Percentiles rank a stretch among this genome's conserved stretches.
Evolutionary conservation across 2,329 filamentous ascomycete species (phyloP).

Genomic region (Beauveria brongniartii): DNA sequence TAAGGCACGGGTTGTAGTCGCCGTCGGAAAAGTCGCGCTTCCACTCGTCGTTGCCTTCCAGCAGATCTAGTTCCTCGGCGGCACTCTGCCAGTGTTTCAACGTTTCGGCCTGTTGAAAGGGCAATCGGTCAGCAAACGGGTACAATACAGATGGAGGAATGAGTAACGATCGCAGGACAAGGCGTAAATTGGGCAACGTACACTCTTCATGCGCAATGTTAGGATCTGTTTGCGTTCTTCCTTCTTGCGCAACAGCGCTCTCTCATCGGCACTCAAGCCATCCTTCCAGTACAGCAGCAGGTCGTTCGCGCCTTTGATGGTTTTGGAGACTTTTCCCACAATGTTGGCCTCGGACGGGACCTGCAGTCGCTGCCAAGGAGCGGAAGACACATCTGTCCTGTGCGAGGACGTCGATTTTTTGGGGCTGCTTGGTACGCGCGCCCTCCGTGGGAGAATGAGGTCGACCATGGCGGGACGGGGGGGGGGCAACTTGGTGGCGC

Average conservation of each 20-base stretch:
- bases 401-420: not conserved
- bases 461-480: conserved; percentile 8
- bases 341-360: not conserved
- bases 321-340: conserved; percentile 19
- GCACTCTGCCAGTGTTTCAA: conserved; percentile 67
- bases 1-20: conserved; percentile 64
- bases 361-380: not conserved
- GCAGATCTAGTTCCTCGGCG: conserved; percentile 65
- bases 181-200: conserved; percentile 28
- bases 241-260: conserved; percentile 35
- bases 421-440: conserved; percentile 6
- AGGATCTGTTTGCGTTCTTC: conserved; percentile 57
- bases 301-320: conserved; percentile 32
- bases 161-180: no score
- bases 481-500: not conserved
- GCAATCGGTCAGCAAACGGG: not conserved
- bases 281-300: conserved; percentile 41
- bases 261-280: conserved; percentile 43
- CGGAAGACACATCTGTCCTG: not conserved
- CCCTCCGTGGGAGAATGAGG: conserved; percentile 10
- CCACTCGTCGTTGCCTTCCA: conserved; percentile 78
- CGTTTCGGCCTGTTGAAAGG: conserved; percentile 51
- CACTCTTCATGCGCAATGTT: conserved; percentile 56
- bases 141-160: no score
- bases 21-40: conserved; percentile 55